Percentiles rank a stretch among this genome's conserved stretches.
phyloP scores from a whole-genome alignment of 495 filamentous ascomycete species.

The Penicillium cataractarum region DNA sequence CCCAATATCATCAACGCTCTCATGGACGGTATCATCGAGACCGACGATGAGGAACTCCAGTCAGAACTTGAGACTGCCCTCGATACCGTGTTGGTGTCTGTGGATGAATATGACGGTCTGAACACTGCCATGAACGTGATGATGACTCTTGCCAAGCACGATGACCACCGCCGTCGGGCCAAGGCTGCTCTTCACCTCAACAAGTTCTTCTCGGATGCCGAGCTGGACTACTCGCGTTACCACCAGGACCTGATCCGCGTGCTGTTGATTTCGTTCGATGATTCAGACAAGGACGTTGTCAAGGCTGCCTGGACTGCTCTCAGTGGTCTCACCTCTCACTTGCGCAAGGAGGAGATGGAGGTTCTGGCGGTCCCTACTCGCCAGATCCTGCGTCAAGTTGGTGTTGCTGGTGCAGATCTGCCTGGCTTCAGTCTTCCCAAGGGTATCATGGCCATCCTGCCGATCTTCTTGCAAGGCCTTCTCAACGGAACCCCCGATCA shows the following conservation, averaged over 20 bases:
- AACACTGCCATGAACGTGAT: slow-evolving; percentile 94
- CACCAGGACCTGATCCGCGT: slow-evolving; percentile 91
- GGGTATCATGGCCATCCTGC: slow-evolving; percentile 94
- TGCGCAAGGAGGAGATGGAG: slow-evolving; percentile 99
- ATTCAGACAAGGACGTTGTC: slow-evolving; percentile 79
- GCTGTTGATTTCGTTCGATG: slow-evolving; percentile 88
- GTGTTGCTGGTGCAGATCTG: slow-evolving; percentile 81
- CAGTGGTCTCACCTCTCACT: slow-evolving; percentile 79
- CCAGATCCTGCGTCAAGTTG: slow-evolving; percentile 81
- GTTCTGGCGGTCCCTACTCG: slow-evolving; percentile 84
- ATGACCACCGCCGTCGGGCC: slow-evolving; percentile 83
- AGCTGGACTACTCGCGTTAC: slow-evolving; percentile 90
- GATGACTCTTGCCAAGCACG: slow-evolving; percentile 82
- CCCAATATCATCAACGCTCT: slow-evolving; percentile 88
- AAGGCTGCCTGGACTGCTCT: slow-evolving; percentile 92
- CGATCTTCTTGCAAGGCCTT: slow-evolving; percentile 95
- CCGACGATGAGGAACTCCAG: slow-evolving; percentile 74
- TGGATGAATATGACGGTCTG: slow-evolving; percentile 94
- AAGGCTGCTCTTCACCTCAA: slow-evolving; percentile 78
- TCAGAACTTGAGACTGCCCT: slow-evolving; percentile 77
- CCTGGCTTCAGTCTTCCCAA: slow-evolving; percentile 92
- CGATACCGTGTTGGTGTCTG: slow-evolving; percentile 84
- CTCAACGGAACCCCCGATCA: slow-evolving; percentile 95
- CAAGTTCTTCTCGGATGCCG: slow-evolving; percentile 81
- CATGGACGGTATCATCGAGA: slow-evolving; percentile 85